Evolutionary conservation across 1,284 basidiomycete genomes (phyloP).

Genomic region (Ustilago cynodontis): DNA sequence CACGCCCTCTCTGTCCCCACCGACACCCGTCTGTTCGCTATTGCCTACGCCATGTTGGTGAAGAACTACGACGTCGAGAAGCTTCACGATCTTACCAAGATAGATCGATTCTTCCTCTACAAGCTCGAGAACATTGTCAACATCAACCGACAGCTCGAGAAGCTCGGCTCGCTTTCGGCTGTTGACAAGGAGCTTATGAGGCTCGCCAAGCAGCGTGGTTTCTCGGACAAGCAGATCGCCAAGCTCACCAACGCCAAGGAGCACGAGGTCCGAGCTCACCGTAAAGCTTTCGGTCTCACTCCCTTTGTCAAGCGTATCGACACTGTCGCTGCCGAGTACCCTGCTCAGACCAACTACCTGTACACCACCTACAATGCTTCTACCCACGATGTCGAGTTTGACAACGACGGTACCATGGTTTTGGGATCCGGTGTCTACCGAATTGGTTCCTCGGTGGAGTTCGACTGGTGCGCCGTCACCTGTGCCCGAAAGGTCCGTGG

Average conservation of each 20-base stretch:
- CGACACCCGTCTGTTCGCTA: conserved; percentile 93
- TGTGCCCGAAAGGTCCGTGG: conserved; percentile 91
- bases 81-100: conserved; percentile 94
- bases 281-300: conserved; percentile 87
- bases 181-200: conserved; percentile 72
- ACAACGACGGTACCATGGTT: conserved; percentile 98
- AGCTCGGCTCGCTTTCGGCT: conserved; percentile 74
- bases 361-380: conserved; percentile 99
- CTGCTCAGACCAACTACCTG: conserved; percentile 98
- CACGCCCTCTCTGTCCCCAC: conserved; percentile 80
- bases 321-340: conserved; percentile 98
- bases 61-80: conserved; percentile 89
- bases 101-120: conserved; percentile 97
- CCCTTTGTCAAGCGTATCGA: conserved; percentile 99
- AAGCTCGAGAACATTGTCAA: conserved; percentile 96
- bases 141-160: conserved; percentile 65
- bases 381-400: conserved; percentile 93
- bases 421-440: conserved; percentile 99
- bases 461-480: conserved; percentile 99
- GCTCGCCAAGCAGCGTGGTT: conserved; percentile 74
- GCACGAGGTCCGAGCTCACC: conserved; percentile 82
- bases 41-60: conserved; percentile 97
- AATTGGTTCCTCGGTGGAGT: conserved; percentile 98
- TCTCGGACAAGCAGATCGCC: conserved; percentile 93
- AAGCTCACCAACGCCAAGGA: conserved; percentile 78